A percentile compares a stretch with the other conserved stretches of the same genome.
phyloP scores from a whole-genome alignment of 106 monocot genomes.

The Dendrobium catenatum region DNA sequence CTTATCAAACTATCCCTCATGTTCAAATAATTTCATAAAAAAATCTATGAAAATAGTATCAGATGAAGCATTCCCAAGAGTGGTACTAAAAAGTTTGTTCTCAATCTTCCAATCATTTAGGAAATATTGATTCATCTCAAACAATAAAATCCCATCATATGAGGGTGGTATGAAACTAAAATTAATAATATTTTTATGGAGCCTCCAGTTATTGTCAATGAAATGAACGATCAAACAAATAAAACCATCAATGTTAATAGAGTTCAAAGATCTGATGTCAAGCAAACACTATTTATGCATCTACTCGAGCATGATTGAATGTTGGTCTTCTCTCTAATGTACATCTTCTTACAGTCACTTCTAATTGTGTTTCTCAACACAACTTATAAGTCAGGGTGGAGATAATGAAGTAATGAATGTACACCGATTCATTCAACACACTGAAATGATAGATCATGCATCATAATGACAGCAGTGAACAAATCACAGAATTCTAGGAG shows the following conservation, averaged over 20 bases:
- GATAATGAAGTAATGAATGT: too few relatives aligned
- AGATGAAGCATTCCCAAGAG: not conserved
- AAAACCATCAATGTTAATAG: not conserved
- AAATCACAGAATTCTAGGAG: not conserved
- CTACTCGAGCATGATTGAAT: not conserved
- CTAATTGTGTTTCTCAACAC: not conserved
- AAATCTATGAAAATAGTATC: not conserved
- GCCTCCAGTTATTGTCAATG: not conserved
- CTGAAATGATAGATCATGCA: not conserved
- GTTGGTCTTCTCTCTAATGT: not conserved
- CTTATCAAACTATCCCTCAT: not conserved
- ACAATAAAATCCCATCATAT: not conserved
- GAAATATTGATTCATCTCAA: not conserved
- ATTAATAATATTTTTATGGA: not conserved
- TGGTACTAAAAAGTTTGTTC: not conserved
- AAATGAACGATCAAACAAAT: not conserved
- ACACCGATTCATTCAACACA: not conserved
- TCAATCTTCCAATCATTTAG: not conserved
- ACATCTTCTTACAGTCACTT: not conserved
- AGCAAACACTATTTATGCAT: not conserved
- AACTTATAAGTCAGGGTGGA: not conserved
- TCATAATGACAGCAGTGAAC: not conserved
- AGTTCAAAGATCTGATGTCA: not conserved
- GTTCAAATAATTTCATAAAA: not conserved
- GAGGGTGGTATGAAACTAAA: not conserved